Evolutionary conservation across 2,329 filamentous ascomycete genomes (phyloP).

Genomic region (Magnaporthiopsis rhizophila): DNA sequence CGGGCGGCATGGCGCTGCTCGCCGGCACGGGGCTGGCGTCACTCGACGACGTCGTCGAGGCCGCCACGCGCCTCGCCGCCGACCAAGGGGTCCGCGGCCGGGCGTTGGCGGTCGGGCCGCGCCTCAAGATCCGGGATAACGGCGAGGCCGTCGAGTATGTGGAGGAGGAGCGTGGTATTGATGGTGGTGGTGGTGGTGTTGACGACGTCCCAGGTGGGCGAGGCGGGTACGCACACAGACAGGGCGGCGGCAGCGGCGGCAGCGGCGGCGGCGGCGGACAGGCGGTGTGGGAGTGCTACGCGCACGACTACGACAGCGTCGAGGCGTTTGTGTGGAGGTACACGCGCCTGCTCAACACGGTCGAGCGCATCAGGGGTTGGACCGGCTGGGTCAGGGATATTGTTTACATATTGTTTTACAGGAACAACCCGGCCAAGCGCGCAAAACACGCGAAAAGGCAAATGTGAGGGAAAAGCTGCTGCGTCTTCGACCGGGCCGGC

Average conservation of each 20-base stretch:
- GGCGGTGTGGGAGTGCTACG: slow-evolving; percentile 54
- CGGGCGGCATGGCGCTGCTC: slow-evolving; percentile 22
- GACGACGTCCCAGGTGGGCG: slow-evolving; percentile 3
- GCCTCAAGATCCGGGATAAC: slow-evolving; percentile 28
- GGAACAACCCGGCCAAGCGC: neutral
- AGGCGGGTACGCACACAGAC: slow-evolving; percentile 2
- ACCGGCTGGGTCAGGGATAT: slow-evolving; percentile 36
- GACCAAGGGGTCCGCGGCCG: slow-evolving; percentile 46
- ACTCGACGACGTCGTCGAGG: slow-evolving; percentile 54
- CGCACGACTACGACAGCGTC: slow-evolving; percentile 46
- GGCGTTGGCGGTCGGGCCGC: slow-evolving; percentile 33
- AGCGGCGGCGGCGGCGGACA: slow-evolving; percentile 21
- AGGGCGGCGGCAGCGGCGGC: slow-evolving; percentile 13
- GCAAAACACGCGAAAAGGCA: neutral
- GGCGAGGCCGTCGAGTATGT: slow-evolving; percentile 16
- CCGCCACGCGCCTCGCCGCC: slow-evolving; percentile 52
- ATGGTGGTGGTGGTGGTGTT: no score
- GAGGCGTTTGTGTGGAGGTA: slow-evolving; percentile 49
- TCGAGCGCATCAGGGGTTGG: slow-evolving; percentile 45
- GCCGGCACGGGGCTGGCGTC: slow-evolving; percentile 47
- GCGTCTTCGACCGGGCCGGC: no score
- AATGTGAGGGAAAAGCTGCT: neutral
- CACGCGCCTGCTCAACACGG: slow-evolving; percentile 43
- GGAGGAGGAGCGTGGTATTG: slow-evolving; percentile 8
- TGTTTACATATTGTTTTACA: slow-evolving; percentile 5